Evolutionary conservation across 805 yeast species (phyloP).

Genomic region (Suhomyces tanzawaensis): DNA sequence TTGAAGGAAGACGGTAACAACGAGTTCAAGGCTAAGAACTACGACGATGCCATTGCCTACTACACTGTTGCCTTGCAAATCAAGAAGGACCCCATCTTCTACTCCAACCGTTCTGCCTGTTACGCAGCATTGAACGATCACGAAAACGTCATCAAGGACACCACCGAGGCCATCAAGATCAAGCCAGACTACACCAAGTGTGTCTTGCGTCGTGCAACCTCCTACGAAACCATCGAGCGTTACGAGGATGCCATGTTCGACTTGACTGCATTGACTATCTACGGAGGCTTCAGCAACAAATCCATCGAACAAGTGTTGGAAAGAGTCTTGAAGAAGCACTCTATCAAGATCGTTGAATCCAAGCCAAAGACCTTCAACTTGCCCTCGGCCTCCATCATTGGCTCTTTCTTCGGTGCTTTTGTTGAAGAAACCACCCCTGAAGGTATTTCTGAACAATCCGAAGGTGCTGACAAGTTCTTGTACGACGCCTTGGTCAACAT

Average conservation of each 20-base stretch:
- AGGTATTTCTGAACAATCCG: conserved; percentile 48
- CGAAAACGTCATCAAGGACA: conserved; percentile 83
- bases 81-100: conserved; percentile 82
- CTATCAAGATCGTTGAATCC: conserved; percentile 68
- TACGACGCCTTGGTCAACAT: conserved; percentile 62
- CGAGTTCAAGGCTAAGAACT: conserved; percentile 67
- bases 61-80: conserved; percentile 76
- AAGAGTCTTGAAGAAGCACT: conserved; percentile 77
- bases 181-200: conserved; percentile 93
- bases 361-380: conserved; percentile 51
- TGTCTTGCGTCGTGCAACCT: conserved; percentile 87
- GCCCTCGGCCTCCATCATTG: conserved; percentile 80
- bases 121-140: conserved; percentile 77
- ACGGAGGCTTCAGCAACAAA: conserved; percentile 78
- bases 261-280: conserved; percentile 81
- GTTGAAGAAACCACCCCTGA: conserved; percentile 52
- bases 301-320: conserved; percentile 79
- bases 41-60: conserved; percentile 70
- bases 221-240: conserved; percentile 77
- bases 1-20: conserved; percentile 90
- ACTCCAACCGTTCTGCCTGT: conserved; percentile 96
- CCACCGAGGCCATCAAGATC: conserved; percentile 78
- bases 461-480: conserved; percentile 63
- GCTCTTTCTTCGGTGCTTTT: conserved; percentile 89
- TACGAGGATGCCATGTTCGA: conserved; percentile 88